Percentiles rank a stretch among this genome's conserved stretches.
These are phyloP conservation scores for Coemansia sp. DNA, from an alignment of 192 early-diverging fungal species.

Conservation along the genomic window DNA sequence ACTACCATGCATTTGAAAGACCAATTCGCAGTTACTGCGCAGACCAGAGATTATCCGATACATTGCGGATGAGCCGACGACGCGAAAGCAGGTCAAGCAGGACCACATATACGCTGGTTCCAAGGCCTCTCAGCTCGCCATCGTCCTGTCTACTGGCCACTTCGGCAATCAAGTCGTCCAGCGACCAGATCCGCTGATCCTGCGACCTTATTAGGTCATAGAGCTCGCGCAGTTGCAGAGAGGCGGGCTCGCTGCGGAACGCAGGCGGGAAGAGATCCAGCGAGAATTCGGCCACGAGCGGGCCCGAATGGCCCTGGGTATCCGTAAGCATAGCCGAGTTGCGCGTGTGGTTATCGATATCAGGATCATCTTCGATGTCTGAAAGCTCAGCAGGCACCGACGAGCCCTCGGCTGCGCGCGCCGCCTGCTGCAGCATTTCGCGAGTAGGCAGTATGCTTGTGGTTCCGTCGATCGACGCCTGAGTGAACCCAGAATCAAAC, in stretches of 20 bases:
- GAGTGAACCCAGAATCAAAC: conserved; percentile 10
- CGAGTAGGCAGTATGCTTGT: conserved; percentile 47
- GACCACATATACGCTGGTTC: conserved; percentile 14
- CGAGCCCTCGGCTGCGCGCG: conserved; percentile 20
- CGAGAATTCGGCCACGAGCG: conserved; percentile 14
- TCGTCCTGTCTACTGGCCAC: background rate
- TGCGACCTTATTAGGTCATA: conserved; percentile 19
- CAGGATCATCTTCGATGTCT: background rate
- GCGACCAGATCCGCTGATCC: conserved; percentile 36
- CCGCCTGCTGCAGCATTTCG: conserved; percentile 49
- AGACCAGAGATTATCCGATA: conserved; percentile 32
- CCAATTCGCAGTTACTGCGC: conserved; percentile 25
- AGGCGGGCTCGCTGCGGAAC: conserved; percentile 26
- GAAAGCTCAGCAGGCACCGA: background rate
- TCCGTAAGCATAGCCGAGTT: conserved; percentile 9
- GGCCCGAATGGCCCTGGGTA: background rate
- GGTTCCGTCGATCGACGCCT: conserved; percentile 36
- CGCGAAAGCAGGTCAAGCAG: conserved; percentile 39
- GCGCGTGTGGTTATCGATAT: conserved; percentile 5
- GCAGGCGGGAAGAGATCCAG: conserved; percentile 32
- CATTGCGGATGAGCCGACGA: conserved; percentile 31
- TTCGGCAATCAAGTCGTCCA: conserved; percentile 22
- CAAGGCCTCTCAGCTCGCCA: conserved; percentile 14
- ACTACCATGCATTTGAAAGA: too few relatives aligned
- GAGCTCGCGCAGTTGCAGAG: conserved; percentile 27